Conservation (phyloP, 2,329 filamentous ascomycete genomes). For the Trichoderma sp. region DNA sequence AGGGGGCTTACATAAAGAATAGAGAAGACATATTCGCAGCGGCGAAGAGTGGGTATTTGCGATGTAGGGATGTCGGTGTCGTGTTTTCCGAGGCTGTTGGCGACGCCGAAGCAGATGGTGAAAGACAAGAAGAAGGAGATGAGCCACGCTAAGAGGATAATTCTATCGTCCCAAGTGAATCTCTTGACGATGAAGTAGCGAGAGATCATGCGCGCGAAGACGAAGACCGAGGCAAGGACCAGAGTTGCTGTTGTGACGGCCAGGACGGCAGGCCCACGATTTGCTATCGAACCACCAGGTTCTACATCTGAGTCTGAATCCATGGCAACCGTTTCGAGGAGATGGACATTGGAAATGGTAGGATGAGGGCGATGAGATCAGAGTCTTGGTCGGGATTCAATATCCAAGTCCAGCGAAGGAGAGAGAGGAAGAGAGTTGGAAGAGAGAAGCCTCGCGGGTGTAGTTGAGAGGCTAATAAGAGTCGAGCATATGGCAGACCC, state of each 20-base stretch:
- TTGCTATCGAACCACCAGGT: conserved; percentile 39
- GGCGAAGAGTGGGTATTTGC: conserved; percentile 56
- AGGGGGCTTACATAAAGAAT: conserved; percentile 56
- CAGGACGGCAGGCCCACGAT: conserved; percentile 64
- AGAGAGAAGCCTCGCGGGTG: neutral
- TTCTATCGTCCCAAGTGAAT: conserved; percentile 75
- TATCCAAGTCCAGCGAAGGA: neutral
- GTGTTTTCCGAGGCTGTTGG: conserved; percentile 67
- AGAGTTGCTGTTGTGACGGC: conserved; percentile 71
- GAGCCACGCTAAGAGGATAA: conserved; percentile 78
- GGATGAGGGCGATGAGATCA: neutral
- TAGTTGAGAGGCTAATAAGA: neutral
- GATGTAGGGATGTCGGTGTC: conserved; percentile 58
- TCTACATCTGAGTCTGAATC: conserved; percentile 18
- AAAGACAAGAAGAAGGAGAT: conserved; percentile 68
- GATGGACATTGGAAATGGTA: conserved; percentile 14
- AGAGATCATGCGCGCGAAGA: conserved; percentile 71
- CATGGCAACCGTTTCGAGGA: conserved; percentile 21
- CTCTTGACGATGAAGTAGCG: conserved; percentile 71
- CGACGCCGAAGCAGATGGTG: conserved; percentile 64
- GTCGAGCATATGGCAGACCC: conserved; percentile 3
- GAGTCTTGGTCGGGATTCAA: neutral
- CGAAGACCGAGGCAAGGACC: conserved; percentile 70
- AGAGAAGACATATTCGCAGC: conserved; percentile 64
- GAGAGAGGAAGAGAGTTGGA: neutral